phyloP scores from a whole-genome alignment of 176 grass and related monocot genomes.

The Aechmea fasciata region DNA sequence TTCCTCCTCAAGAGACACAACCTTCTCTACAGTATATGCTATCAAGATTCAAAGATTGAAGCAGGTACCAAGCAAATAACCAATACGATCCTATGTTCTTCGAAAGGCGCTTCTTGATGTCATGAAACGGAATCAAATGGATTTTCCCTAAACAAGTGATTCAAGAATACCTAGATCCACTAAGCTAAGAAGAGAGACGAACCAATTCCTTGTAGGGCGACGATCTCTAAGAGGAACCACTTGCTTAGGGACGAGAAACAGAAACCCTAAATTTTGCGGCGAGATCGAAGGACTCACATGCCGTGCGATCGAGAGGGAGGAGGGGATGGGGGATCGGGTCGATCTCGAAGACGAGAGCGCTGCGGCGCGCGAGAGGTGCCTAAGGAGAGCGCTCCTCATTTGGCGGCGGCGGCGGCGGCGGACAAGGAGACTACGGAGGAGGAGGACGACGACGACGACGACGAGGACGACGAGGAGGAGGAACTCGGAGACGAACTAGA shows the following conservation, averaged over 20 bases:
- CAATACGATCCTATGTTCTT: not conserved
- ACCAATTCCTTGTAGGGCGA: too few relatives aligned
- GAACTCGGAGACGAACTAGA: not conserved
- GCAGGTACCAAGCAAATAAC: not conserved
- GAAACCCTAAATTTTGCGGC: not conserved
- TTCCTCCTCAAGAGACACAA: too few relatives aligned
- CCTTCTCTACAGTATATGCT: too few relatives aligned
- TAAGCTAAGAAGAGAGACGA: too few relatives aligned
- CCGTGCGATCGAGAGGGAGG: not conserved
- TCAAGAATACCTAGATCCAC: not conserved
- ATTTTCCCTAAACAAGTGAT: too few relatives aligned
- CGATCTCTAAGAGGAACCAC: too few relatives aligned
- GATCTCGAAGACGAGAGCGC: constrained; percentile 3
- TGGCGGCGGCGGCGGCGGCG: not conserved
- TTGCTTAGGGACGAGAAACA: not conserved
- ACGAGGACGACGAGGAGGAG: not conserved
- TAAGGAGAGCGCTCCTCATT: constrained; percentile 21
- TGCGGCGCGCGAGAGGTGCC: constrained; percentile 13
- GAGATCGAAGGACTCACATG: not conserved
- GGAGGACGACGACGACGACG: not conserved
- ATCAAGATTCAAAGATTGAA: not conserved
- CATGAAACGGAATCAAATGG: too few relatives aligned
- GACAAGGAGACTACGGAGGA: too few relatives aligned
- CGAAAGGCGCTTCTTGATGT: not conserved
- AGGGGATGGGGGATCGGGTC: not conserved